Evolutionary conservation across 768 basidiomycete genomes (phyloP).

Genomic region (Boletus sensibilis): DNA sequence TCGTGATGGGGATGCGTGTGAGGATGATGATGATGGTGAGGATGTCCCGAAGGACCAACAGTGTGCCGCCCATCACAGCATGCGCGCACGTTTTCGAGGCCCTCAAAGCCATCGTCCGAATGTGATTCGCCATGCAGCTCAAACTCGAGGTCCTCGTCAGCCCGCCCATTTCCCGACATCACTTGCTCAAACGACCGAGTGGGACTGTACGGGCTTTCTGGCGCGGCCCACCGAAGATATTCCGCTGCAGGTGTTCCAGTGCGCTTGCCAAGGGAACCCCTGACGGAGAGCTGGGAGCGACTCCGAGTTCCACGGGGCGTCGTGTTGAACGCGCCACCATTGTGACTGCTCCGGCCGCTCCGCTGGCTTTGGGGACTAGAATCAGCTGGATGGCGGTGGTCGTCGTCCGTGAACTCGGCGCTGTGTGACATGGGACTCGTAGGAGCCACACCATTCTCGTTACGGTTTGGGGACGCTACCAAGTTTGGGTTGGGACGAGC

Average conservation of each 20-base stretch:
- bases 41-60: conserved; percentile 61
- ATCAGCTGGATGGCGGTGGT: conserved; percentile 44
- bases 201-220: conserved; percentile 77
- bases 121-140: conserved; percentile 74
- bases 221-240: conserved; percentile 77
- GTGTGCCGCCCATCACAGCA: conserved; percentile 89
- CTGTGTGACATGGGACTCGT: conserved; percentile 49
- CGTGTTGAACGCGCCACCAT: conserved; percentile 66
- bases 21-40: conserved; percentile 52
- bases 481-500: conserved; percentile 56
- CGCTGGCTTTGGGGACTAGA: conserved; percentile 75
- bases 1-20: conserved; percentile 56
- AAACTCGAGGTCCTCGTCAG: conserved; percentile 73
- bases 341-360: conserved; percentile 57
- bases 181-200: conserved; percentile 65
- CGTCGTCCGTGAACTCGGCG: conserved; percentile 50
- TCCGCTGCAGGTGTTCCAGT: conserved; percentile 90
- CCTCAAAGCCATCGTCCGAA: conserved; percentile 84
- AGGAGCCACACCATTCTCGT: conserved; percentile 37
- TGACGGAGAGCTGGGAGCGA: conserved; percentile 70
- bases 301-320: conserved; percentile 78
- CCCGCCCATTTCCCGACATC: conserved; percentile 30
- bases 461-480: conserved; percentile 27
- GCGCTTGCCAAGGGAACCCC: conserved; percentile 78
- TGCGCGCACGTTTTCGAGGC: conserved; percentile 91